A percentile compares a stretch with the other conserved stretches of the same genome.
Conservation (phyloP, 2,329 filamentous ascomycete genomes). For the Ophiostoma perfectum region DNA sequence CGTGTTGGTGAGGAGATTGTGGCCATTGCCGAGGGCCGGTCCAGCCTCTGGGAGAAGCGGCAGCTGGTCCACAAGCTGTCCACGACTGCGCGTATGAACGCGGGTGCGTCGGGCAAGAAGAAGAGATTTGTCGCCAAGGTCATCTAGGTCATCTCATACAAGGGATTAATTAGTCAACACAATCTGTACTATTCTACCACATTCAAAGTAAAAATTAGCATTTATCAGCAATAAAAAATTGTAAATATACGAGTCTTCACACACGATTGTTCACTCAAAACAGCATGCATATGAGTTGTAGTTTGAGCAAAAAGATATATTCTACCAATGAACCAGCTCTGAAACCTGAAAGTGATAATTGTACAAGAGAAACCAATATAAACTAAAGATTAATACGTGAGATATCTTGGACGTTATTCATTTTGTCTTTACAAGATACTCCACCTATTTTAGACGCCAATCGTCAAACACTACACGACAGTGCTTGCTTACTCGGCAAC, state of each 20-base stretch:
- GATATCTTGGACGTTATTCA: not conserved
- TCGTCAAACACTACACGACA: not conserved
- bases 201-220: not conserved
- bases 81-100: conserved; percentile 71
- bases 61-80: conserved; percentile 72
- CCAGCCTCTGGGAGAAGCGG: conserved; percentile 77
- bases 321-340: not conserved
- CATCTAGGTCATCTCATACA: not conserved
- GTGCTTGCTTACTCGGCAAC: conserved; percentile 69
- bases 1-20: conserved; percentile 82
- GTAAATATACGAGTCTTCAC: not conserved
- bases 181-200: not conserved
- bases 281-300: not conserved
- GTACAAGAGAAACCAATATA: conserved; percentile 4
- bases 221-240: not conserved
- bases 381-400: not conserved
- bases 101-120: conserved; percentile 9
- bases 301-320: not conserved
- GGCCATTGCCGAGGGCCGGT: conserved; percentile 79
- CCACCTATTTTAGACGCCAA: not conserved
- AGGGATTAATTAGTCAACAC: not conserved
- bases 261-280: not conserved
- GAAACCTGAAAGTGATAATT: not conserved
- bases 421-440: not conserved
- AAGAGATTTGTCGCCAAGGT: not conserved